Percentiles rank a stretch among this genome's conserved stretches.
phyloP scores from a whole-genome alignment of 441 rosid genomes.

The Adansonia rubrostipa region DNA sequence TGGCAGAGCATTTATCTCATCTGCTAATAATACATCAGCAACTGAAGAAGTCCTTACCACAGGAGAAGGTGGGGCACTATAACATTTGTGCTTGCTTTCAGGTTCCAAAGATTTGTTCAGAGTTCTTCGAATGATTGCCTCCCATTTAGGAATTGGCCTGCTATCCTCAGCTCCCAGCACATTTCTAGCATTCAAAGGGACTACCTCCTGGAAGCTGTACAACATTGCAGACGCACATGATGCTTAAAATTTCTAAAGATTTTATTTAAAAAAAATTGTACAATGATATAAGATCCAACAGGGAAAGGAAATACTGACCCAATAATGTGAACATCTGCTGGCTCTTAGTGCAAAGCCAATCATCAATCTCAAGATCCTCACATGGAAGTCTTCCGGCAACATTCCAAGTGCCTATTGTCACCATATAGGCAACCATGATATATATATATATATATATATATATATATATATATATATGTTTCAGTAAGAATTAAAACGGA shows the following conservation, averaged over 20 bases:
- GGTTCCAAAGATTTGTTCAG: conserved; percentile 66
- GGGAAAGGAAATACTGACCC: conserved; percentile 54
- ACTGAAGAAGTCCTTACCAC: conserved; percentile 71
- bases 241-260: neutral
- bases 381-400: conserved; percentile 87
- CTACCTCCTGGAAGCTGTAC: conserved; percentile 95
- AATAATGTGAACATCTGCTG: conserved; percentile 83
- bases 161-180: conserved; percentile 93
- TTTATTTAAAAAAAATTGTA: neutral
- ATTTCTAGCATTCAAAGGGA: conserved; percentile 93
- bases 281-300: neutral
- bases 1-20: conserved; percentile 53
- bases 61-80: conserved; percentile 96
- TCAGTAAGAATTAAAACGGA: conserved; percentile 16
- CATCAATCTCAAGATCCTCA: conserved; percentile 76
- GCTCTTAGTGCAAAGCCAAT: conserved; percentile 82
- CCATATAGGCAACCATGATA: conserved; percentile 49
- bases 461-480: neutral
- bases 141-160: conserved; percentile 92
- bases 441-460: neutral
- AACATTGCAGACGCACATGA: neutral
- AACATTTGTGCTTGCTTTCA: conserved; percentile 66
- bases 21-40: conserved; percentile 65
- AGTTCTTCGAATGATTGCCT: conserved; percentile 83
- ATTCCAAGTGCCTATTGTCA: conserved; percentile 91